Conservation (phyloP, 495 filamentous ascomycete species). For the Aspergillus taichungensis region DNA sequence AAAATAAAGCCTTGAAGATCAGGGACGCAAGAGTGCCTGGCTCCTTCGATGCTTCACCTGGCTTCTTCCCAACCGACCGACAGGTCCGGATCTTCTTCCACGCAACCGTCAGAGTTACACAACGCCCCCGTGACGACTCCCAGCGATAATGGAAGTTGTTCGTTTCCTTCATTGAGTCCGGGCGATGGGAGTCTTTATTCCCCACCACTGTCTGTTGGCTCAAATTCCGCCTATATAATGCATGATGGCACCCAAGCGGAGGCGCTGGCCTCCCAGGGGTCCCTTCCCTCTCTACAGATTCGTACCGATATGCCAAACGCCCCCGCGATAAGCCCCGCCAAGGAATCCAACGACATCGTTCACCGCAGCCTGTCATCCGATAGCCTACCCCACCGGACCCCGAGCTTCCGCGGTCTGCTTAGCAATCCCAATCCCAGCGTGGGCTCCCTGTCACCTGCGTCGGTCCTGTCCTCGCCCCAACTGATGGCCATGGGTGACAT, state of each 20-base stretch:
- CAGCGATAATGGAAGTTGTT: slow-evolving; percentile 13
- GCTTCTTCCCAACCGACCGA: slow-evolving; percentile 18
- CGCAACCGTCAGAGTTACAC: slow-evolving; percentile 13
- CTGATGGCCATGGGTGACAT: slow-evolving; percentile 80
- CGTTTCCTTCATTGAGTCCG: slow-evolving; percentile 7
- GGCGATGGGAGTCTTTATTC: slow-evolving; percentile 5
- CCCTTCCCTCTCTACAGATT: slow-evolving; percentile 33
- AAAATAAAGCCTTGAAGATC: neutral
- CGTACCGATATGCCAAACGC: slow-evolving; percentile 29
- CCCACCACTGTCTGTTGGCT: slow-evolving; percentile 3
- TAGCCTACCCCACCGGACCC: slow-evolving; percentile 39
- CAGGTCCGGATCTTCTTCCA: slow-evolving; percentile 14
- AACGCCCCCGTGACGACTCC: slow-evolving; percentile 7
- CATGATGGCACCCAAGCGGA: slow-evolving; percentile 7
- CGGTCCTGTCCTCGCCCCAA: slow-evolving; percentile 56
- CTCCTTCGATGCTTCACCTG: slow-evolving; percentile 19
- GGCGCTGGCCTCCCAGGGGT: slow-evolving; percentile 1
- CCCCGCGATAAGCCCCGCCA: slow-evolving; percentile 20
- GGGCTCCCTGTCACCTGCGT: slow-evolving; percentile 52
- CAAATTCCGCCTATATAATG: slow-evolving; percentile 1
- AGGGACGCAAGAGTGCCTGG: neutral
- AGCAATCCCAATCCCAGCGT: slow-evolving; percentile 33
- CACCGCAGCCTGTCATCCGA: slow-evolving; percentile 36
- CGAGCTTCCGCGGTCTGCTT: slow-evolving; percentile 40
- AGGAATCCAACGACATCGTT: slow-evolving; percentile 23